A percentile compares a stretch with the other conserved stretches of the same genome.
Conservation (phyloP, 2,329 filamentous ascomycete species). For the Trichoderma hamatum region DNA sequence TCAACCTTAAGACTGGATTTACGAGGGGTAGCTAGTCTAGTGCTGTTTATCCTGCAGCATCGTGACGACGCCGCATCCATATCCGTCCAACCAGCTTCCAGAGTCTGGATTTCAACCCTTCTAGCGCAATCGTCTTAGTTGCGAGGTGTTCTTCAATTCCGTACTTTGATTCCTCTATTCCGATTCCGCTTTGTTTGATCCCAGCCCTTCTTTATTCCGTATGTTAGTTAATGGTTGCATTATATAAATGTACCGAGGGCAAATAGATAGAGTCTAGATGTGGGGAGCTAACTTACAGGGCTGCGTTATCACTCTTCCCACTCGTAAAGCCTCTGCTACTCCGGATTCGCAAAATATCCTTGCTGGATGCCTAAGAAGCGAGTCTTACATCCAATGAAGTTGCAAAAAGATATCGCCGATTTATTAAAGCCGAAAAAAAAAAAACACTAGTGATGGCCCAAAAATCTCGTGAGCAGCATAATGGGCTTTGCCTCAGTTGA, state of each 20-base stretch:
- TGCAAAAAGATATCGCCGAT: constrained; percentile 38
- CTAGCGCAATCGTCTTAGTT: neutral
- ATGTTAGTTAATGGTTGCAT: neutral
- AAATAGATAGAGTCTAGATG: neutral
- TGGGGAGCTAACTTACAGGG: neutral
- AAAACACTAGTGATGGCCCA: neutral
- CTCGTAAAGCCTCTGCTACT: constrained; percentile 57
- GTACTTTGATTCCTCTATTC: neutral
- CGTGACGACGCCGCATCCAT: neutral
- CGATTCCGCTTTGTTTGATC: constrained; percentile 1
- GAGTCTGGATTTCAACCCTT: neutral
- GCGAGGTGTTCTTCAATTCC: neutral
- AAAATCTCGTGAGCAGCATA: constrained; percentile 62
- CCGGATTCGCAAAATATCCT: constrained; percentile 45
- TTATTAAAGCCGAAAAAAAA: neutral
- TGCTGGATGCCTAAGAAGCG: constrained; percentile 73
- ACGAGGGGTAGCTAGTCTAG: neutral
- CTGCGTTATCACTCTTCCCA: constrained; percentile 54
- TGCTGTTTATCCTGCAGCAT: neutral
- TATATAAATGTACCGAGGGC: neutral
- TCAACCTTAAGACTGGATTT: neutral
- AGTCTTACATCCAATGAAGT: constrained; percentile 72
- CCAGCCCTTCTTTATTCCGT: neutral
- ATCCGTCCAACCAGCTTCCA: neutral
- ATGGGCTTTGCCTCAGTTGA: constrained; percentile 43